Evolutionary conservation across 345 rosid genomes (phyloP).

Genomic region (Bruguiera gymnorhiza): DNA sequence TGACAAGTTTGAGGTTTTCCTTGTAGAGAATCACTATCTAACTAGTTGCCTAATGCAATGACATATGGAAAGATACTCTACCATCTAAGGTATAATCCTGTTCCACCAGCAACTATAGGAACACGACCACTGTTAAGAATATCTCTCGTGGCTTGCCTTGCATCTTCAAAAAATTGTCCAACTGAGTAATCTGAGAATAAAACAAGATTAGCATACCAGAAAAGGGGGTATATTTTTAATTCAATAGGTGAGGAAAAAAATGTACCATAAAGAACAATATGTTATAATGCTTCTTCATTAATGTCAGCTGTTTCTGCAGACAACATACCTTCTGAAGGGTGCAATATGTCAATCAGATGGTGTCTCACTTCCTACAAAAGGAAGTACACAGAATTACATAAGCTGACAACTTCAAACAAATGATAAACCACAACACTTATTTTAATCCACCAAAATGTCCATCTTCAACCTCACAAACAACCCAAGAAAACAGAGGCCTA

Average conservation of each 20-base stretch:
- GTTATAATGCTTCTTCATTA: constrained; percentile 8
- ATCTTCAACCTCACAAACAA: neutral
- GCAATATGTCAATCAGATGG: constrained; percentile 76
- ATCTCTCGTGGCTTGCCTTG: constrained; percentile 64
- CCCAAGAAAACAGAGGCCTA: neutral
- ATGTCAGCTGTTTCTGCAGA: constrained; percentile 6
- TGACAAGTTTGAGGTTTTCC: neutral
- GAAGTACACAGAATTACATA: neutral
- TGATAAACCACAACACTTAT: neutral
- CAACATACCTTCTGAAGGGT: constrained; percentile 74
- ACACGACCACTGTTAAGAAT: constrained; percentile 54
- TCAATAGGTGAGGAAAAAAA: neutral
- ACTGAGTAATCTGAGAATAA: constrained; percentile 72
- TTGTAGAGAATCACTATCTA: neutral
- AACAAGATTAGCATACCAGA: neutral
- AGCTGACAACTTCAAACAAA: neutral
- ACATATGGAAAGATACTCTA: constrained; percentile 26
- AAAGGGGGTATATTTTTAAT: constrained; percentile 4
- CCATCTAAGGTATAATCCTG: constrained; percentile 94
- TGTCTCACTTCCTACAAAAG: constrained; percentile 74
- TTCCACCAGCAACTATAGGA: constrained; percentile 88
- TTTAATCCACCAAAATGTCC: neutral
- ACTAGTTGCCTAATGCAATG: neutral
- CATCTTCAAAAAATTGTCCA: constrained; percentile 72
- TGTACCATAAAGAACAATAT: constrained; percentile 6